Evolutionary conservation across 2,329 filamentous ascomycete species (phyloP), one percentile per base, ranked within the genome.

Genomic region (Cytospora piceae): DNA sequence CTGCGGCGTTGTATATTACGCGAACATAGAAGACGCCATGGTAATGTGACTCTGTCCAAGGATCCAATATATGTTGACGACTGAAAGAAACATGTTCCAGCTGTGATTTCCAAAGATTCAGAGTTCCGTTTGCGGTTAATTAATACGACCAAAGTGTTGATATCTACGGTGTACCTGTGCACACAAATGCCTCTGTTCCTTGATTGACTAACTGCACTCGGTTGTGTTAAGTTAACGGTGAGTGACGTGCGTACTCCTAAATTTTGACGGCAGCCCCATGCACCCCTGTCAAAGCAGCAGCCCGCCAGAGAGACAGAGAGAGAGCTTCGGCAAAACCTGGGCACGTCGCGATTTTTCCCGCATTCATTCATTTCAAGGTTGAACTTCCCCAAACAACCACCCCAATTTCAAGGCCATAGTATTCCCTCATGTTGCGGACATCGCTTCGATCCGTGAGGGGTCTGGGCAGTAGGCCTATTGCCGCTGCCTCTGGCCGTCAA

Each of bases 401-500:
- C 49, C 55, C 61, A 51, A 62, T 52, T 22, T 58, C 59, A 73
- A 75, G 76, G 79, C 77, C 77, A 78, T 78, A 76, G 75, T 77
- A 82, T 80, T 81, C 79, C 80, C 81, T 82, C 82, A 90, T 90
- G 87, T 84, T 90, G 85, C 87, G 87, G 82, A 86, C 85, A 78
- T 88, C 87, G 78, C 80, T 89, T 81, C 85, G 83, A 81, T 87
- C 87, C 77, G 84, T 84, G 75, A 86, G 82, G 82, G 81, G 82
- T 74, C 78, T 87, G 76, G 80, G 83, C 79, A 79, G 80, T 77
- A 83, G 80, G 79, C 80, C 85, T 74, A 73, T 80, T 76, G 80
- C 80, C 77, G 80, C 83, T 73, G 78, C 80, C 74, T 79, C 80
- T 72, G 78, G 79, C 77, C 84, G 82, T 76, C 86, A 87, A 87